Percentiles rank a stretch among this genome's conserved stretches.
These are phyloP conservation scores for Arachnopeziza araneosa DNA, from an alignment of 2,329 filamentous ascomycete genomes.

Conservation along the genomic window DNA sequence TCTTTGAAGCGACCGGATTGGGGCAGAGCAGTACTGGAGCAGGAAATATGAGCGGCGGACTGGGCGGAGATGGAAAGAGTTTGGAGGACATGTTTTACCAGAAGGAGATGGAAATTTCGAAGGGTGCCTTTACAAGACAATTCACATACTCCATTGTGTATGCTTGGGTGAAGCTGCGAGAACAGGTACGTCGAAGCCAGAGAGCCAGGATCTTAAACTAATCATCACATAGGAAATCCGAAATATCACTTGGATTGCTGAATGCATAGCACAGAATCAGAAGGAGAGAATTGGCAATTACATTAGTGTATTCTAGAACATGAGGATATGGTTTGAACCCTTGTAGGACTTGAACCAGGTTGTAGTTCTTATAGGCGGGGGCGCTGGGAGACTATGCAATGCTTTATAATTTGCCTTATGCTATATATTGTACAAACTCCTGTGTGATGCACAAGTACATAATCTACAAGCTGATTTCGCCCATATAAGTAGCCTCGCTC, in stretches of 20 bases:
- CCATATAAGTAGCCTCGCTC: constrained; percentile 83
- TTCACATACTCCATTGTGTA: constrained; percentile 95
- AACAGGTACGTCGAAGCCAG: constrained; percentile 64
- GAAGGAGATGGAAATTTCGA: constrained; percentile 98
- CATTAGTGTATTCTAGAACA: constrained; percentile 82
- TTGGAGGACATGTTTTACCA: constrained; percentile 98
- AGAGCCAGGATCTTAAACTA: constrained; percentile 19
- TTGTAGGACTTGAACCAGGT: background rate
- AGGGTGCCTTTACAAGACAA: constrained; percentile 89
- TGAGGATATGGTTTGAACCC: background rate
- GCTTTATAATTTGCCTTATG: constrained; percentile 16
- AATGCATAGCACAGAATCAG: constrained; percentile 99
- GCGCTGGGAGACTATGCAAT: constrained; percentile 27
- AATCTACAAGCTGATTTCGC: constrained; percentile 70
- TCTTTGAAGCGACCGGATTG: constrained; percentile 86
- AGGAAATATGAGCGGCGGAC: constrained; percentile 79
- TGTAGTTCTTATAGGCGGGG: constrained; percentile 6
- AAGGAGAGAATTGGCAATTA: constrained; percentile 99
- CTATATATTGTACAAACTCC: constrained; percentile 24
- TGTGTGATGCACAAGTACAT: constrained; percentile 21
- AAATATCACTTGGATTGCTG: constrained; percentile 99
- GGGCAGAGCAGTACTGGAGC: constrained; percentile 67
- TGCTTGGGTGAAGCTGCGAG: constrained; percentile 93
- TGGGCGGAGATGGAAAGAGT: constrained; percentile 77
- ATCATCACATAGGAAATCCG: constrained; percentile 74